Evolutionary conservation across 2,329 filamentous ascomycete genomes (phyloP).

Genomic region (Penicillium sp.): DNA sequence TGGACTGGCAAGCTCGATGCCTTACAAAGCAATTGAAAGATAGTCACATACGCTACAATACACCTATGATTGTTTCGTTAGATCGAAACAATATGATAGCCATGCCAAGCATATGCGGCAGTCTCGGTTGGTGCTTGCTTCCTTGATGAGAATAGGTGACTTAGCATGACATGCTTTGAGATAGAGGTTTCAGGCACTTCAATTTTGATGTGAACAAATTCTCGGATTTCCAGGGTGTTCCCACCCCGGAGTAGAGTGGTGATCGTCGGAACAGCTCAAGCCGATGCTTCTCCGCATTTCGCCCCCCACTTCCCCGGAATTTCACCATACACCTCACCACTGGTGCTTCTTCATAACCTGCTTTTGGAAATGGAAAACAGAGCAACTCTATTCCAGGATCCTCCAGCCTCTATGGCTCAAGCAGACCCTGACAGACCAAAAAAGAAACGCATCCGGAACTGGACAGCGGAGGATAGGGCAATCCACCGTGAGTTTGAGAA

Average conservation of each 20-base stretch:
- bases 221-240: neutral
- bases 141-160: too few species aligned
- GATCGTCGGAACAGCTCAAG: neutral
- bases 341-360: neutral
- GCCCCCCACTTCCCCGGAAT: slow-evolving; percentile 14
- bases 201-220: too few species aligned
- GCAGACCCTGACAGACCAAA: slow-evolving; percentile 2
- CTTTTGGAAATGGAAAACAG: slow-evolving; percentile 1
- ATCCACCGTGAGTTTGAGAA: slow-evolving; percentile 44
- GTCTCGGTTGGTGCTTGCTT: too few species aligned
- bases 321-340: neutral
- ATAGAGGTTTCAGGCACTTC: too few species aligned
- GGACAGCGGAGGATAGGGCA: slow-evolving; percentile 43
- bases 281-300: slow-evolving; percentile 11
- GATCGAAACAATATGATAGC: too few species aligned
- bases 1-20: too few species aligned
- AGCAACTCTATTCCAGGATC: neutral
- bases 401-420: neutral
- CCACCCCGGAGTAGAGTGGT: neutral
- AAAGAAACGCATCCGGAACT: slow-evolving; percentile 16
- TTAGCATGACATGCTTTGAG: too few species aligned
- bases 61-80: too few species aligned
- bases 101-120: too few species aligned
- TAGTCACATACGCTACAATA: too few species aligned
- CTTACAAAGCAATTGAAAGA: too few species aligned